phyloP scores from a whole-genome alignment of 495 filamentous ascomycete genomes.

The Penicillium macrosclerotiorum region DNA sequence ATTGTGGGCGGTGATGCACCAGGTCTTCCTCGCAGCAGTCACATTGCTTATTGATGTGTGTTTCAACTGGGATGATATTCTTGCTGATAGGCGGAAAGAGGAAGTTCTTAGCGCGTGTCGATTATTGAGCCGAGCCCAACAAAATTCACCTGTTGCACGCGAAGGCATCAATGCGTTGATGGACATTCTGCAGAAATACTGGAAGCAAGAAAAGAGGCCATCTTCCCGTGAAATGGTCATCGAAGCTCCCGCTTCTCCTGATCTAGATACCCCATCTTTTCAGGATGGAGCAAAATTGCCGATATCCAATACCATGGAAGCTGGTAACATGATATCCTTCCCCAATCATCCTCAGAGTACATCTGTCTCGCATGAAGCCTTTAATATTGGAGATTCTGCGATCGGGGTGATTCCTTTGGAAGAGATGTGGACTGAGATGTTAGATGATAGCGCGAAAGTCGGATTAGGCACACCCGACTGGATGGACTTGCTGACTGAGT shows the following conservation, averaged over 20 bases:
- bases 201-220: slow-evolving; percentile 21
- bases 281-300: not conserved
- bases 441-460: slow-evolving; percentile 28
- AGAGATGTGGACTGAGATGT: slow-evolving; percentile 36
- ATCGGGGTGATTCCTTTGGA: slow-evolving; percentile 18
- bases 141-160: slow-evolving; percentile 26
- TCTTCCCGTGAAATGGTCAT: not conserved
- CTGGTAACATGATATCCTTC: not conserved
- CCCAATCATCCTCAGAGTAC: not conserved
- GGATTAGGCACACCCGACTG: slow-evolving; percentile 27
- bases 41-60: slow-evolving; percentile 46
- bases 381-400: not conserved
- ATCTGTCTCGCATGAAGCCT: not conserved
- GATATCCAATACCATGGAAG: not conserved
- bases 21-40: slow-evolving; percentile 48
- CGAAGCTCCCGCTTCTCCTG: not conserved
- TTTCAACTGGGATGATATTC: slow-evolving; percentile 44
- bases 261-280: not conserved
- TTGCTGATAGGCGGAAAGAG: slow-evolving; percentile 36
- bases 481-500: slow-evolving; percentile 33
- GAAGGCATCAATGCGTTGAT: slow-evolving; percentile 40
- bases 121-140: slow-evolving; percentile 40
- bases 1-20: slow-evolving; percentile 40
- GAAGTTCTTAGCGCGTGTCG: slow-evolving; percentile 45
- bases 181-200: slow-evolving; percentile 32